A percentile compares a stretch with the other conserved stretches of the same genome.
phyloP scores from a whole-genome alignment of 257 asterid genomes.

The Solanum dulcamara region DNA sequence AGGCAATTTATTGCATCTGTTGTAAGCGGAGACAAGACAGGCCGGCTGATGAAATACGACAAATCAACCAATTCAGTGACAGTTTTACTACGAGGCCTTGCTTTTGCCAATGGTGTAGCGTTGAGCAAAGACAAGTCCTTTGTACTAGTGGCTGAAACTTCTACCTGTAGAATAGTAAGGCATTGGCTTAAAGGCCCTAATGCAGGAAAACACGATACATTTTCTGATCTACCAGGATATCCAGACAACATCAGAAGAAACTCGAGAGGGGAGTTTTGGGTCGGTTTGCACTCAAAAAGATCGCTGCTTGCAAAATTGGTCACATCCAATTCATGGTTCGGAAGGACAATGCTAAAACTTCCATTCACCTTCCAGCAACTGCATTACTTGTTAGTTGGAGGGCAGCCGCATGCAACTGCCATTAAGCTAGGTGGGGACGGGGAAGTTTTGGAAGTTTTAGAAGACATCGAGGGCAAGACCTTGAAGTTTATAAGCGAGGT shows the following conservation, averaged over 20 bases:
- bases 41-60: slow-evolving; percentile 12
- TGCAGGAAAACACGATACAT: slow-evolving; percentile 30
- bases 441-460: slow-evolving; percentile 37
- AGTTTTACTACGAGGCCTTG: neutral
- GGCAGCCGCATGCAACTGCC: slow-evolving; percentile 52
- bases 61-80: slow-evolving; percentile 1
- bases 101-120: slow-evolving; percentile 8
- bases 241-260: slow-evolving; percentile 67
- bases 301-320: slow-evolving; percentile 19
- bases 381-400: slow-evolving; percentile 51
- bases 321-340: slow-evolving; percentile 28
- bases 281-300: slow-evolving; percentile 46
- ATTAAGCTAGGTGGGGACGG: slow-evolving; percentile 49
- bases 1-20: slow-evolving; percentile 50
- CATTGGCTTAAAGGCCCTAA: slow-evolving; percentile 51
- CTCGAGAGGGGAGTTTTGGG: slow-evolving; percentile 58
- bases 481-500: slow-evolving; percentile 58
- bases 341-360: slow-evolving; percentile 29
- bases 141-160: slow-evolving; percentile 13
- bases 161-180: slow-evolving; percentile 17
- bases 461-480: slow-evolving; percentile 44
- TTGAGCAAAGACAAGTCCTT: slow-evolving; percentile 8
- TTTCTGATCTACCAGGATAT: slow-evolving; percentile 47
- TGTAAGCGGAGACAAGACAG: slow-evolving; percentile 15
- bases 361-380: slow-evolving; percentile 40